Evolutionary conservation across 257 asterid genomes (phyloP).

Genomic region (Petunia secreta): DNA sequence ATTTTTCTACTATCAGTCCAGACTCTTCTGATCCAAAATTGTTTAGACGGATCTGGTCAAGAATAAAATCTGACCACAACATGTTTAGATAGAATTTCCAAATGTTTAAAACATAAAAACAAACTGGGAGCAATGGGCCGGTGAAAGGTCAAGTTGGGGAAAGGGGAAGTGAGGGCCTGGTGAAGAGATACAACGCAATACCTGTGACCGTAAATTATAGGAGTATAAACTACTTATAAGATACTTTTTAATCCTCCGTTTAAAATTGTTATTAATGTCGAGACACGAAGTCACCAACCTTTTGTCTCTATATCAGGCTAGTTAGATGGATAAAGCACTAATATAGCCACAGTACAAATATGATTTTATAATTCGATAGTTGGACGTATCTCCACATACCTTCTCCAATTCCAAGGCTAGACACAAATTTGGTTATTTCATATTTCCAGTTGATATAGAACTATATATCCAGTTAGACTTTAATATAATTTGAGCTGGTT

Average conservation of each 20-base stretch:
- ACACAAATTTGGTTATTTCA: background rate
- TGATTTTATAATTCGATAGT: background rate
- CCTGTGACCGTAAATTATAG: background rate
- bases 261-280: background rate
- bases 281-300: no score
- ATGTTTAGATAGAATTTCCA: background rate
- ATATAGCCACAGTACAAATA: background rate
- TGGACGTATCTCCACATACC: background rate
- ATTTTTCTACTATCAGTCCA: slow-evolving; percentile 3
- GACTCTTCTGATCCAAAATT: background rate
- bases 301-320: background rate
- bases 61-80: background rate
- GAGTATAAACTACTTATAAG: background rate
- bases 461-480: background rate
- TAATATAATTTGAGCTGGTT: slow-evolving; percentile 1
- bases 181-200: slow-evolving; percentile 15
- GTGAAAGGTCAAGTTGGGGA: background rate
- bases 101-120: background rate
- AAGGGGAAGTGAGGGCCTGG: slow-evolving; percentile 1
- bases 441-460: background rate
- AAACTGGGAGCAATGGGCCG: background rate
- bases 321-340: background rate
- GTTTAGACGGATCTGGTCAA: background rate
- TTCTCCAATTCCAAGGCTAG: background rate
- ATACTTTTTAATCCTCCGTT: background rate